A percentile compares a stretch with the other conserved stretches of the same genome.
Conservation (phyloP, 225 moss, liverwort and hornwort genomes). For the Bryoerythrophyllum caledonicum region DNA sequence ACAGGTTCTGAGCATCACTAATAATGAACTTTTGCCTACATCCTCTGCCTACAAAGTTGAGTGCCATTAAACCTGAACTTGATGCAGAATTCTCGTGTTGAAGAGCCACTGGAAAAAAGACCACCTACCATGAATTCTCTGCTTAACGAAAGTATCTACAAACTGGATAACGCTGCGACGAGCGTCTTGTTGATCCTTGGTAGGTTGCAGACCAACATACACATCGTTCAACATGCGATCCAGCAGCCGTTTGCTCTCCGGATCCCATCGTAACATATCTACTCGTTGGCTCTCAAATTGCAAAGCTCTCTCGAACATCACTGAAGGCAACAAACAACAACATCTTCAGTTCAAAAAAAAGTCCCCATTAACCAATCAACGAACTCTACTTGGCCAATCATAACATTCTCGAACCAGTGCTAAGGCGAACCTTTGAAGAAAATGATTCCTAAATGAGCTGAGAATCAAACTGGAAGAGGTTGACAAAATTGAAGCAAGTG, state of each 20-base stretch:
- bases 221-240: conserved; percentile 73
- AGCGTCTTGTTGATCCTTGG: conserved; percentile 59
- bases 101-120: conserved; percentile 13
- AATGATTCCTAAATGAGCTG: too few relatives aligned
- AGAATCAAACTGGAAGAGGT: too few relatives aligned
- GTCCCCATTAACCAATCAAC: conserved; percentile 1
- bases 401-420: too few relatives aligned
- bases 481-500: too few relatives aligned
- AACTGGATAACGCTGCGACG: conserved; percentile 70
- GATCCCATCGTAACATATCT: conserved; percentile 46
- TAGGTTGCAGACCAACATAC: conserved; percentile 67
- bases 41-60: neutral
- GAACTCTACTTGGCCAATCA: conserved; percentile 3
- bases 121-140: conserved; percentile 73
- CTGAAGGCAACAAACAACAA: conserved; percentile 44
- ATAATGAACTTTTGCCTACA: neutral
- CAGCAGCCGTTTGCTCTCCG: conserved; percentile 48
- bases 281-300: conserved; percentile 70
- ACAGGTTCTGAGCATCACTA: conserved; percentile 10
- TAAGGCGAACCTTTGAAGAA: too few relatives aligned
- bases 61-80: conserved; percentile 17
- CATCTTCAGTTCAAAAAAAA: neutral
- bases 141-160: conserved; percentile 75
- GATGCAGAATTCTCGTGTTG: conserved; percentile 1
- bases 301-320: conserved; percentile 70